These are phyloP conservation scores for Thermomyces lanuginosus DNA, from an alignment of 2,329 filamentous ascomycete genomes.

Conservation along the genomic window DNA sequence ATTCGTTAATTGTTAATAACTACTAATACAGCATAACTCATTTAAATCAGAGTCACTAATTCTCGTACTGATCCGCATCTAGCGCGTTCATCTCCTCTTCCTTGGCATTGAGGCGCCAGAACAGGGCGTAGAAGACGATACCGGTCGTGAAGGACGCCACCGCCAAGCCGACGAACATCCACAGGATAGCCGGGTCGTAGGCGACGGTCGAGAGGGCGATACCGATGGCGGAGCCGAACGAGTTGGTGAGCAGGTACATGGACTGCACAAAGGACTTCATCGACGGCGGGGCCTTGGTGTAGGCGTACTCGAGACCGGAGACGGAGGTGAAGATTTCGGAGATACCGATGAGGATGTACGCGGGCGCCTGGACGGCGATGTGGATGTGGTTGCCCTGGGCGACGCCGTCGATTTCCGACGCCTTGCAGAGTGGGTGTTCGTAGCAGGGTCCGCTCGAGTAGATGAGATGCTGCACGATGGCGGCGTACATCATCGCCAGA, in stretches of 20 bases:
- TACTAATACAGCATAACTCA: too few relatives aligned
- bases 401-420: constrained; percentile 17
- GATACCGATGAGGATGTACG: constrained; percentile 30
- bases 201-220: constrained; percentile 45
- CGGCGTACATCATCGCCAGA: constrained; percentile 45
- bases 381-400: constrained; percentile 25
- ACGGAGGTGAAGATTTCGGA: constrained; percentile 48
- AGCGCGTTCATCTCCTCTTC: constrained; percentile 37
- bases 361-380: constrained; percentile 30
- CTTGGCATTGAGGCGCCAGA: constrained; percentile 32
- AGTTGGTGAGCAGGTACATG: constrained; percentile 39
- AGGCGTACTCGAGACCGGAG: constrained; percentile 56
- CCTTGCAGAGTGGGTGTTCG: constrained; percentile 20
- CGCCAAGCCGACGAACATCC: constrained; percentile 48
- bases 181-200: constrained; percentile 48
- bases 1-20: too few relatives aligned
- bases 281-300: constrained; percentile 52
- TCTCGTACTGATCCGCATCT: constrained; percentile 20
- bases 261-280: constrained; percentile 50
- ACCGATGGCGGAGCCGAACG: constrained; percentile 40
- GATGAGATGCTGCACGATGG: constrained; percentile 41
- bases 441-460: constrained; percentile 40
- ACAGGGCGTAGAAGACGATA: constrained; percentile 37
- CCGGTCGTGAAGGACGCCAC: constrained; percentile 25
- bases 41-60: too few relatives aligned